Evolutionary conservation across 495 filamentous ascomycete species (phyloP), one percentile per base, ranked within the genome.

Genomic region (Neurospora africana): DNA sequence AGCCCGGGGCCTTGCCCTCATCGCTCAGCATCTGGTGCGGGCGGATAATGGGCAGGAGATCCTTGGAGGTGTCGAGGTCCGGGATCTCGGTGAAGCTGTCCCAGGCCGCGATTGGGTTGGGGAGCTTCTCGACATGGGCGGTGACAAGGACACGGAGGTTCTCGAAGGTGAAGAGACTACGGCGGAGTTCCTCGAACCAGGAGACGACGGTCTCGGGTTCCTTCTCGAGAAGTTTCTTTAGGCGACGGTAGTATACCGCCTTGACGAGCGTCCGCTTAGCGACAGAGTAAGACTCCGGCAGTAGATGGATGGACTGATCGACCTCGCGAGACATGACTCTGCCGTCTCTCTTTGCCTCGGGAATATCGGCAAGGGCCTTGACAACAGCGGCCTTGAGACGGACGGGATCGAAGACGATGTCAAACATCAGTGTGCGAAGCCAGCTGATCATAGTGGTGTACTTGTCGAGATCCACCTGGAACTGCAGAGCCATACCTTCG

Each of bases 291-390:
- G 94, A 96, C 53, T 91, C 87, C 13, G 85, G 84, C 15, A 89
- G 86, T 73, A 91, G 89, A 75, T 95, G 90, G 40, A 97, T 87
- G 84, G 95, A 94, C 69, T 87, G 85, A 73, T 93, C 91, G 9
- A 97, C 91, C n/a, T 92, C 89, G 68, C 79, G 79, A 4, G 86
- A 81, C 92, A 95, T 94, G 74, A 87, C 86, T 72, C 92, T 89
- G 35, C 96, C 95, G 73, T 89, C 91, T 23, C 95, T 90, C 86
- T 98, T 99, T 71, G 91, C 86, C 73, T 98, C 94, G 4, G 95
- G 95, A 36, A 99, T 91, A 77, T 98, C 95, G 11, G 94, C 93
- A 8, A 97, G 87, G 35, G 97, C 89, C 79, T 96, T 92, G 23
- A 89, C 87, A n/a, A 94, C 87, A n/a, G 91, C 91, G 1, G 94